Evolutionary conservation across 441 rosid genomes (phyloP).

Genomic region (Euphorbia schlechtendalii): DNA sequence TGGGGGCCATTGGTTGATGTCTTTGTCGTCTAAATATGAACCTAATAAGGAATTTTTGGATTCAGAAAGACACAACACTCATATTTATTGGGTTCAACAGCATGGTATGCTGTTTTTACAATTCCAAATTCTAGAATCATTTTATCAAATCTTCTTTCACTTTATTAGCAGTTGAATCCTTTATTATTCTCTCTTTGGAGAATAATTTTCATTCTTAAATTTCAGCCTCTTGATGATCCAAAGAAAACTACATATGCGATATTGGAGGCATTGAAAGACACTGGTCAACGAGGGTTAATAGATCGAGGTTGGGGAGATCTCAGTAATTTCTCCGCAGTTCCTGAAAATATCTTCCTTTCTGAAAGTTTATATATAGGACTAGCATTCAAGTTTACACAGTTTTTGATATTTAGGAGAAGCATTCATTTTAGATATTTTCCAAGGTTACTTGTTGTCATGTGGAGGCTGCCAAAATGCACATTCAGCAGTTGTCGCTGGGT

Average conservation of each 20-base stretch:
- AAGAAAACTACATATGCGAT: slow-evolving; percentile 63
- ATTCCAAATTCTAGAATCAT: too few relatives aligned
- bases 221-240: too few relatives aligned
- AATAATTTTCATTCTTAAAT: slow-evolving; percentile 19
- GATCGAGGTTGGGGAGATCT: slow-evolving; percentile 97
- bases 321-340: slow-evolving; percentile 60
- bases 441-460: too few relatives aligned
- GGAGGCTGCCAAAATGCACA: too few relatives aligned
- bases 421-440: too few relatives aligned
- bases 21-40: slow-evolving; percentile 75
- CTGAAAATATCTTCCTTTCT: slow-evolving; percentile 59
- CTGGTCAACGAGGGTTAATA: slow-evolving; percentile 89
- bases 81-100: slow-evolving; percentile 95
- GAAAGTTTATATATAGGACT: too few relatives aligned
- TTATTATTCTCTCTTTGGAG: background rate
- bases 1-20: slow-evolving; percentile 96
- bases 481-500: too few relatives aligned
- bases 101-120: slow-evolving; percentile 59
- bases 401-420: too few relatives aligned
- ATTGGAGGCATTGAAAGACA: slow-evolving; percentile 77
- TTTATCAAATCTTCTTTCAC: background rate
- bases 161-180: slow-evolving; percentile 8
- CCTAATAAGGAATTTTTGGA: slow-evolving; percentile 77
- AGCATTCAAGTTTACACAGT: too few relatives aligned
- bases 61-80: slow-evolving; percentile 67